Conservation (phyloP, 768 basidiomycete genomes). For the Suillus ampliporus region DNA sequence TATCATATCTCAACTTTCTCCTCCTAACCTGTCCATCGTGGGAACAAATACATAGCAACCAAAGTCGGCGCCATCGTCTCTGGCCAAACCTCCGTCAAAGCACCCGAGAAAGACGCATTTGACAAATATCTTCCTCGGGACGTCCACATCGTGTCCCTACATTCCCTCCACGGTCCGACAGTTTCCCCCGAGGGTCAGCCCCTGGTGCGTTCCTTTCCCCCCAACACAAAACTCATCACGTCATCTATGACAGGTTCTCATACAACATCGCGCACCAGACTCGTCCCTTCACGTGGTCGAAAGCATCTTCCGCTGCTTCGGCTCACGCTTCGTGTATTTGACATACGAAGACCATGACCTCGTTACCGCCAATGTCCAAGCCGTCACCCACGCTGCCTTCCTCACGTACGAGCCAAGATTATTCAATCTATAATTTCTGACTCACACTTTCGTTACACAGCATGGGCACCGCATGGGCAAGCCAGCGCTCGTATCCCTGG, state of each 20-base stretch:
- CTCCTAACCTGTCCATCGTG: slow-evolving; percentile 10
- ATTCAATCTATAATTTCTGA: slow-evolving; percentile 8
- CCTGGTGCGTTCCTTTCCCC: slow-evolving; percentile 56
- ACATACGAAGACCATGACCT: slow-evolving; percentile 97
- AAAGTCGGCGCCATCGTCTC: slow-evolving; percentile 92
- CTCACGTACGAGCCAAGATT: slow-evolving; percentile 62
- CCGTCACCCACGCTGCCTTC: slow-evolving; percentile 97
- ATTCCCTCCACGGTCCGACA: slow-evolving; percentile 92
- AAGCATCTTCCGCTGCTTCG: slow-evolving; percentile 76
- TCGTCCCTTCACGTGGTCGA: slow-evolving; percentile 80
- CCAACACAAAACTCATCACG: not conserved
- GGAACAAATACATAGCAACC: slow-evolving; percentile 62
- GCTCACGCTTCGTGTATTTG: slow-evolving; percentile 87
- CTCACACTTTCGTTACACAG: slow-evolving; percentile 46
- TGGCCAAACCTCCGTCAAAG: slow-evolving; percentile 97
- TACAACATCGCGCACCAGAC: slow-evolving; percentile 83
- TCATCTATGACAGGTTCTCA: slow-evolving; percentile 70
- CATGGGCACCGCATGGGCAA: slow-evolving; percentile 98
- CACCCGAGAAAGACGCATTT: slow-evolving; percentile 89
- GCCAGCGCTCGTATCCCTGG: slow-evolving; percentile 85
- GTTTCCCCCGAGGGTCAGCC: slow-evolving; percentile 91
- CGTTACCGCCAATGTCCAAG: slow-evolving; percentile 98
- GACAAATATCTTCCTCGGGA: slow-evolving; percentile 87
- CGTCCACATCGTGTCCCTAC: slow-evolving; percentile 88
- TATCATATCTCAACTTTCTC: not conserved